phyloP scores from a whole-genome alignment of 2,329 filamentous ascomycete genomes.

The Beauveria bassiana region DNA sequence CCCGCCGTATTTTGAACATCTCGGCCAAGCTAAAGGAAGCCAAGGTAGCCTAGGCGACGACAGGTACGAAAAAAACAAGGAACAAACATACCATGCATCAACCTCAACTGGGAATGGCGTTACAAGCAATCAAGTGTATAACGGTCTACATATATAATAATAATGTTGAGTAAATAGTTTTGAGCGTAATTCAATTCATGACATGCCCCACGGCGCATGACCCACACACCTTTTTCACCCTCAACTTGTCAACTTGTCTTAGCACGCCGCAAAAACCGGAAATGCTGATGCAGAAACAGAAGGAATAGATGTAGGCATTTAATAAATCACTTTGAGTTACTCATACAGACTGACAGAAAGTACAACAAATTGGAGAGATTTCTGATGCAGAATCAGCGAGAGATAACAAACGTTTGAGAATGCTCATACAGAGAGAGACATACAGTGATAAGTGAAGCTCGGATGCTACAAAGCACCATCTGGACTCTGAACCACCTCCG shows the following conservation, averaged over 20 bases:
- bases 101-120: constrained; percentile 2
- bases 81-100: not conserved
- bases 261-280: not conserved
- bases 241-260: not conserved
- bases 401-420: no score
- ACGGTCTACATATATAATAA: constrained; percentile 11
- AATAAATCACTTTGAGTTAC: no score
- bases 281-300: no score
- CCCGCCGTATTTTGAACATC: not conserved
- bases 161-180: constrained; percentile 12
- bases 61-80: not conserved
- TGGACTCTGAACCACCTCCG: no score
- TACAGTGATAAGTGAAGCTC: no score
- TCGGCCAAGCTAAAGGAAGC: constrained; percentile 8
- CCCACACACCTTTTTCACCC: not conserved
- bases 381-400: no score
- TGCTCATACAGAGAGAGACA: no score
- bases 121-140: constrained; percentile 4
- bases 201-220: constrained; percentile 3
- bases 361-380: no score
- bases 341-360: no score
- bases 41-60: constrained; percentile 1
- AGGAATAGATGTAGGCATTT: no score
- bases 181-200: constrained; percentile 5
- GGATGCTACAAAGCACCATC: no score